Base-by-base conservation (phyloP, 2,329 filamentous ascomycete species). In the Epichloe festucae region DNA sequence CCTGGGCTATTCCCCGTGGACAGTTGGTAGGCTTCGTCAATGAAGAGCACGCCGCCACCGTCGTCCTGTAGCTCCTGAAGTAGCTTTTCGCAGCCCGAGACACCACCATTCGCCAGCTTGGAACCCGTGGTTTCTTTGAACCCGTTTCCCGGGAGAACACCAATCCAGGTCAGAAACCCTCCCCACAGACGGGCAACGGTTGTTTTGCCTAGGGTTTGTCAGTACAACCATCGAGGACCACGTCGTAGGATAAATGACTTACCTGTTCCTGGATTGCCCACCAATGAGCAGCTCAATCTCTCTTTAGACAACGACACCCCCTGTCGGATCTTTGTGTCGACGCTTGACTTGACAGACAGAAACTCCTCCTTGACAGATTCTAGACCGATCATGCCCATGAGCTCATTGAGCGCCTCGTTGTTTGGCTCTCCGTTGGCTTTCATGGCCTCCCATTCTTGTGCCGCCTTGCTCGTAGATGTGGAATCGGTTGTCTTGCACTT, bases 21-120 rank as follows among this genome's bases (percentile, higher is more conserved):
- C 0, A 91, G 70, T 56, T 90, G 85, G 59, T 91, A 89, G 0
- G 86, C 85, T 62, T 91, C 86, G 54, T 91, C 87, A 21, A 91
- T 83, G 60, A 91, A 90, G 1, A 88, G 59, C 0, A 82, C 82
- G 0, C 87, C 87, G 0, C 85, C 86, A 0, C 78, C 81, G 0
- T 65, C 56, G 31, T 80, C 70, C 4, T 79, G 60, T 39, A 90
- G 71, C 0, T 59, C 47, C 0, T 70, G 63, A 0, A 71, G 19
- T 0, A 81, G 64, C 12, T 73, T 72, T 58, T 85, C 73, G 55
- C 75, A 79, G 0, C 73, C 78, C 0, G 67, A 51, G 0, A 87
- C 75, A 0, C 84, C 85, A 0, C 75, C 71, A 46, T 78, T 78
- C 0, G 84, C 79, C 0, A 91, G 72, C 15, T 73, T 71, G 0